phyloP scores from a whole-genome alignment of 129 eudicot genomes.

The Helichrysum umbraculigerum region DNA sequence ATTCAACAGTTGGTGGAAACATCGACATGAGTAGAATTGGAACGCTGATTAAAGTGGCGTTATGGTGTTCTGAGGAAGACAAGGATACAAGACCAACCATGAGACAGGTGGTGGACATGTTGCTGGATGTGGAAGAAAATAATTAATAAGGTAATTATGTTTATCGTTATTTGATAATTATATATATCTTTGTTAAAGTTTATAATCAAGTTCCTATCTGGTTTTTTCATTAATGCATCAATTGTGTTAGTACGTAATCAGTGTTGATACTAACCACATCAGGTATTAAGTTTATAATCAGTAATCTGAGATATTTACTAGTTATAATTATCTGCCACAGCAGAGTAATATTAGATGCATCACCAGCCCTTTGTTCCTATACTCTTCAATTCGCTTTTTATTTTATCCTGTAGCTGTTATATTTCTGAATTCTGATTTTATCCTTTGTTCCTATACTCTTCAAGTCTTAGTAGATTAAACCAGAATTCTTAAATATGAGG shows the following conservation, averaged over 20 bases:
- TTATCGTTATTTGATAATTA: background rate
- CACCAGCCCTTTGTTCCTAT: background rate
- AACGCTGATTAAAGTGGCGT: constrained; percentile 29
- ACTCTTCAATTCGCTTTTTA: background rate
- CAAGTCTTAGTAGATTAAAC: too few species aligned
- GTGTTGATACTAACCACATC: too few species aligned
- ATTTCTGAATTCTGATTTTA: too few species aligned
- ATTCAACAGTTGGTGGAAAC: constrained; percentile 8
- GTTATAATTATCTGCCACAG: background rate
- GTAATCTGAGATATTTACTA: background rate
- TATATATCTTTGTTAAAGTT: background rate
- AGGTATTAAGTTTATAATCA: background rate
- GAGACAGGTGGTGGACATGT: constrained; percentile 42
- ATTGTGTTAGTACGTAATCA: too few species aligned
- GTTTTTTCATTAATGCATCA: too few species aligned
- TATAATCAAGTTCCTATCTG: background rate
- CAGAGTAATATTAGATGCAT: background rate
- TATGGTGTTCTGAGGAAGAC: constrained; percentile 41
- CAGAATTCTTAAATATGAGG: too few species aligned
- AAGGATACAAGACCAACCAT: constrained; percentile 43
- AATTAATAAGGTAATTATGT: background rate
- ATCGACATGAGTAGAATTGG: constrained; percentile 22
- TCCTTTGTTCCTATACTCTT: too few species aligned
- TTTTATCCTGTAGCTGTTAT: too few species aligned
- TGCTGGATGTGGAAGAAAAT: constrained; percentile 20